Base-by-base conservation (phyloP, 2,329 filamentous ascomycete species). In the Sporothrix protearum region DNA sequence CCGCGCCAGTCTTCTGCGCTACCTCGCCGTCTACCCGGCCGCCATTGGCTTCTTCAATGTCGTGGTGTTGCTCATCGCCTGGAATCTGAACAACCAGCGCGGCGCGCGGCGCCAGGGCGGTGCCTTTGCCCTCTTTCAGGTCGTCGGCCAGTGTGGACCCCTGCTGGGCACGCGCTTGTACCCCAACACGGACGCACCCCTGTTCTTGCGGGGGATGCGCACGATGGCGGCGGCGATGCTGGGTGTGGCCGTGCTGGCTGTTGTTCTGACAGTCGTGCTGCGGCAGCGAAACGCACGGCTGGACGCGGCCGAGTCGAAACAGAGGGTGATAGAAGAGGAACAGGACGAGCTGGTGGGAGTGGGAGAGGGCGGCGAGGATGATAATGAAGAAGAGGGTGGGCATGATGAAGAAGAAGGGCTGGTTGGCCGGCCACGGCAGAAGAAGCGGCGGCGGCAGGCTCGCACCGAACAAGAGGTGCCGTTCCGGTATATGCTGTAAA, bases 51-150 rank as follows among this genome's bases (percentile, higher is more conserved):
- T 97, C 81, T 95, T 97, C 83, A 89, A 87, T 73, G 91, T 93
- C 25, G 91, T 97, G 71, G 93, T 93, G 0, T 85, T 97, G 42
- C 91, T 94, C 75, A 92, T 97, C 71, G 91, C 92, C 1, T 97
- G 94, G 94, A 92, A 88, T 47, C 87, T 97, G 77, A 96, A 97
- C 78, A 97, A 97, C 79, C 92, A 96, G 78, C 82, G 86, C 69
- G 88, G 84, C 14, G 88, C 90, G 73, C 87, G 87, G 68, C 87
- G 88, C 7, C 91, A 92, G 75, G 88, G 88, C 1, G 92, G 91
- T 1, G 75, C 73, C 19, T 92, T 97, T 77, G 92, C 91, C 0
- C 84, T 97, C 42, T 80, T 97, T 77, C 94, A 97, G 79, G 77
- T 93, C 47, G 85, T 97, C 16, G 94, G 93, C 0, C 93, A 96